Evolutionary conservation across 1,284 basidiomycete genomes (phyloP).

Genomic region (Irpex lacteus): DNA sequence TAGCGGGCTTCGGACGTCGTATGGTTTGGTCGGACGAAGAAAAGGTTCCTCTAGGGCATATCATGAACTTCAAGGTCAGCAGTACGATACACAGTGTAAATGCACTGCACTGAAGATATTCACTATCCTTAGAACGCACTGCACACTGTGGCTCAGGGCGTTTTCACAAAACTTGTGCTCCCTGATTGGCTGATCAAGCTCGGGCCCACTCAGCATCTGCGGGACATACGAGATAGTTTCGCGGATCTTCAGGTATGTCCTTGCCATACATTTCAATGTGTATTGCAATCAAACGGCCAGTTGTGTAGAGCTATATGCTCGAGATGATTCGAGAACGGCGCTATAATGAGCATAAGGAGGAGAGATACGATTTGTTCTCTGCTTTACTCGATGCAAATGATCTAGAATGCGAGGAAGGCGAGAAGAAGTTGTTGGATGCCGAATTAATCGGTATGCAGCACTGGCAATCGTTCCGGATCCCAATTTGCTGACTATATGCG

Average conservation of each 20-base stretch:
- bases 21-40: constrained; percentile 50
- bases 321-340: constrained; percentile 54
- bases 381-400: constrained; percentile 50
- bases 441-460: constrained; percentile 46
- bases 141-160: constrained; percentile 41
- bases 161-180: constrained; percentile 41
- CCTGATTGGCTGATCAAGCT: constrained; percentile 40
- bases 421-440: constrained; percentile 38
- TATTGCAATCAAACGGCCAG: not conserved
- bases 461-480: not conserved
- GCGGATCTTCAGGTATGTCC: constrained; percentile 44
- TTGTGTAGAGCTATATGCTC: constrained; percentile 43
- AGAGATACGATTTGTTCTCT: constrained; percentile 53
- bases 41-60: constrained; percentile 41
- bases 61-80: constrained; percentile 49
- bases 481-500: not conserved
- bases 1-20: constrained; percentile 55
- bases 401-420: constrained; percentile 28
- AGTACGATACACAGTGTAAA: not conserved
- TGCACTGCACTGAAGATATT: not conserved
- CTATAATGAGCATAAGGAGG: constrained; percentile 34
- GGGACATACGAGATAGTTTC: constrained; percentile 38
- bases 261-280: not conserved
- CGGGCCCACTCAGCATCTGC: constrained; percentile 36
- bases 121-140: constrained; percentile 36